Evolutionary conservation across 108 stramenopile genomes (phyloP).

Genomic region (Nitzschia palea): DNA sequence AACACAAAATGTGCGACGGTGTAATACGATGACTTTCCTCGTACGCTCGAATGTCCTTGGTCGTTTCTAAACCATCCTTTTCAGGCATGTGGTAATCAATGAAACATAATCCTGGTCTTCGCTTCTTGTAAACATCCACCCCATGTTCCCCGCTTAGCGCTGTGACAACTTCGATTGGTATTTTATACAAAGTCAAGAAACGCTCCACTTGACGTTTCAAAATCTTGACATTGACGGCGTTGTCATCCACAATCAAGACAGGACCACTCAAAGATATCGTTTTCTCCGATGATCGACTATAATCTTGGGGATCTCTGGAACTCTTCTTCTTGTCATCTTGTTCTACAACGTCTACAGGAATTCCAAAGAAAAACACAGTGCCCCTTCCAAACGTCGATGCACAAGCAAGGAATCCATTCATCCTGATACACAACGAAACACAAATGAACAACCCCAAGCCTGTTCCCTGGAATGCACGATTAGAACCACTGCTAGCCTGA

Average conservation of each 20-base stretch:
- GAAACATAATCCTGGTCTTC: conserved; percentile 4
- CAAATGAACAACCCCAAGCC: conserved; percentile 29
- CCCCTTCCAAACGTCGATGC: conserved; percentile 6
- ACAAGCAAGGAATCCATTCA: conserved; percentile 17
- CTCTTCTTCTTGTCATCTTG: too few relatives aligned
- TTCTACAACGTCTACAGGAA: conserved; percentile 9
- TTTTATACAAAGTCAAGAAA: not conserved
- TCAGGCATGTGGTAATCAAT: conserved; percentile 32
- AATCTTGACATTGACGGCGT: conserved; percentile 25
- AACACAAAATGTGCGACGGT: conserved; percentile 14
- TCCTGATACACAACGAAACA: conserved; percentile 13
- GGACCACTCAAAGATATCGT: conserved; percentile 16
- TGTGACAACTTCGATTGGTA: conserved; percentile 6
- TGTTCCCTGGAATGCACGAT: conserved; percentile 12
- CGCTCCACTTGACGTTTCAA: conserved; percentile 3
- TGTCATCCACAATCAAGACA: conserved; percentile 23
- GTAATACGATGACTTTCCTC: not conserved
- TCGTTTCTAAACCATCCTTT: conserved; percentile 17
- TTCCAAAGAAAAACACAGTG: conserved; percentile 17
- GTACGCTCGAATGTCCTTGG: conserved; percentile 10
- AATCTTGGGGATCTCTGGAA: not conserved
- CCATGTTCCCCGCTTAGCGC: conserved; percentile 1
- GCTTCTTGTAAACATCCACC: conserved; percentile 1
- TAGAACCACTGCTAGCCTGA: conserved; percentile 21
- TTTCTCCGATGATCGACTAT: too few relatives aligned